phyloP scores from a whole-genome alignment of 352 stramenopile genomes.

The Globisporangium spinosum region DNA sequence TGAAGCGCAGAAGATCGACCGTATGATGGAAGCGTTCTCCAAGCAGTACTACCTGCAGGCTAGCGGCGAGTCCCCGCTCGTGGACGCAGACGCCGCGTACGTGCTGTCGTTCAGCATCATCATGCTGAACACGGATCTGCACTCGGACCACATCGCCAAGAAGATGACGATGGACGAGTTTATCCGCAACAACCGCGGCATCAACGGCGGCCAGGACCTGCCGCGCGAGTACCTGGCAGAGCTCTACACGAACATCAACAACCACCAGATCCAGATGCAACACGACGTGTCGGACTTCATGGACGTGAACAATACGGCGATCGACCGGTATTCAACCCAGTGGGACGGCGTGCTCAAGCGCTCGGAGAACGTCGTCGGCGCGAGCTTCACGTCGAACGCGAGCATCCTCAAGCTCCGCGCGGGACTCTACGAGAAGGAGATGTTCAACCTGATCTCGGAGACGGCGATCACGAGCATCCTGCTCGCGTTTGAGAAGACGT shows the following conservation, averaged over 20 bases:
- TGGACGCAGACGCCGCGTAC: constrained; percentile 92
- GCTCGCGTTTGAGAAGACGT: constrained; percentile 81
- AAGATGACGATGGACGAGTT: constrained; percentile 90
- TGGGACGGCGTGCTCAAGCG: constrained; percentile 87
- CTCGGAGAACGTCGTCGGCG: constrained; percentile 83
- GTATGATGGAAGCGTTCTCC: constrained; percentile 96
- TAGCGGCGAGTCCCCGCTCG: constrained; percentile 47
- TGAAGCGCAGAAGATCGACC: constrained; percentile 98
- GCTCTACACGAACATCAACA: constrained; percentile 79
- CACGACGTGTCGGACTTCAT: constrained; percentile 84
- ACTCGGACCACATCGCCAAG: constrained; percentile 89
- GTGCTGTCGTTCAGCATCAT: constrained; percentile 98
- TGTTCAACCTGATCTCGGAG: constrained; percentile 84
- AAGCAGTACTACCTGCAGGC: constrained; percentile 88
- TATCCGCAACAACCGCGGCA: constrained; percentile 83
- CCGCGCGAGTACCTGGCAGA: constrained; percentile 64
- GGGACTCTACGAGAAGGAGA: constrained; percentile 84
- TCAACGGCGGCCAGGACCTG: constrained; percentile 78
- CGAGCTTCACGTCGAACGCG: constrained; percentile 83
- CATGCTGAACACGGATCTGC: constrained; percentile 99
- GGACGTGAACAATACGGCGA: constrained; percentile 48
- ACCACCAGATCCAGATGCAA: constrained; percentile 89
- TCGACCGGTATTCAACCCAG: constrained; percentile 85
- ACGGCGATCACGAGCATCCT: constrained; percentile 77
- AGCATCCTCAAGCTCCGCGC: constrained; percentile 83